Evolutionary conservation across 257 asterid genomes (phyloP).

Genomic region (Primulina eburnea): DNA sequence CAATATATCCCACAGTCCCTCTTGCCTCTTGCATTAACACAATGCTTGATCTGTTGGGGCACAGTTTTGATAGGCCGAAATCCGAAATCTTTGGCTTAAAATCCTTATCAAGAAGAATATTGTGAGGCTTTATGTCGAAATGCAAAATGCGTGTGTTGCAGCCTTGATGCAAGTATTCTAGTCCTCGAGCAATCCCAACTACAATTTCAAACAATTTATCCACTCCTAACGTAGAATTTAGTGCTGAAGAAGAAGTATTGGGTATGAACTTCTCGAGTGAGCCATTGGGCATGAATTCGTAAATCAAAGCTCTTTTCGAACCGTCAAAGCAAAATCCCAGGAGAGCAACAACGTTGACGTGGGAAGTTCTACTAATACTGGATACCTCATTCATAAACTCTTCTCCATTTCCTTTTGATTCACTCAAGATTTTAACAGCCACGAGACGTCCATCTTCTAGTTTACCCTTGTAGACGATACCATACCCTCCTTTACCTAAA

Average conservation of each 20-base stretch:
- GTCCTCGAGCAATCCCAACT: constrained; percentile 39
- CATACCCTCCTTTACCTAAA: constrained; percentile 32
- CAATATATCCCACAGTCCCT: constrained; percentile 46
- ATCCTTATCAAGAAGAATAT: constrained; percentile 33
- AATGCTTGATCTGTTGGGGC: constrained; percentile 29
- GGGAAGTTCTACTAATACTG: constrained; percentile 31
- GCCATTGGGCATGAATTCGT: constrained; percentile 40
- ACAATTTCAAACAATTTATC: constrained; percentile 21
- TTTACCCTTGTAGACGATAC: constrained; percentile 27
- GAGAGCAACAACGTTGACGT: constrained; percentile 30
- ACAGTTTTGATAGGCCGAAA: constrained; percentile 35
- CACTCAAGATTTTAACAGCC: constrained; percentile 31
- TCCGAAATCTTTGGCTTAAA: constrained; percentile 39
- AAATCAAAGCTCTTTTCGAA: constrained; percentile 29
- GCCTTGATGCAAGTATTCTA: constrained; percentile 38
- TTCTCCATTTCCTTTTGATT: constrained; percentile 27
- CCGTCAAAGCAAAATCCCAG: constrained; percentile 31
- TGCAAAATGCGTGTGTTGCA: constrained; percentile 33
- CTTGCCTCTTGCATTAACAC: constrained; percentile 32
- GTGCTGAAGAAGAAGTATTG: background rate
- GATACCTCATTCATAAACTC: constrained; percentile 33
- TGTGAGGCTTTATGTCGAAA: constrained; percentile 42
- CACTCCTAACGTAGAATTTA: constrained; percentile 16
- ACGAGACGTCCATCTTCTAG: constrained; percentile 16
- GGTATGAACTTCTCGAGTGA: constrained; percentile 30